Conservation (phyloP, 306 rosid species). For the Cicer cuneatum region DNA sequence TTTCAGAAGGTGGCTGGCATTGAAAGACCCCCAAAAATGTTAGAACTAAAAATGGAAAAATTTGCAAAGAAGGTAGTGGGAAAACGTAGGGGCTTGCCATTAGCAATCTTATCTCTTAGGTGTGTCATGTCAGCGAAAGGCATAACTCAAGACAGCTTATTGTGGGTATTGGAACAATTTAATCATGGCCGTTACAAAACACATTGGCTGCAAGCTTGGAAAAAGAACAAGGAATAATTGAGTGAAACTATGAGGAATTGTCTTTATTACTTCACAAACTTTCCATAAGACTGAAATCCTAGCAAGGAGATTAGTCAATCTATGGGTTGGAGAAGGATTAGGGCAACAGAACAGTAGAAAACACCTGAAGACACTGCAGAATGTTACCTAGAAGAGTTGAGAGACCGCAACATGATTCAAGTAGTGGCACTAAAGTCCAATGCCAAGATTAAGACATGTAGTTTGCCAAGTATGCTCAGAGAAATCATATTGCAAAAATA, state of each 20-base stretch:
- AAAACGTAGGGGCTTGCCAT: constrained; percentile 50
- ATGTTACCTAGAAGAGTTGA: constrained; percentile 18
- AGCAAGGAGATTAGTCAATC: constrained; percentile 47
- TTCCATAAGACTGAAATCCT: constrained; percentile 53
- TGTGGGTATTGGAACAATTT: constrained; percentile 18
- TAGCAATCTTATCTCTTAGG: constrained; percentile 39
- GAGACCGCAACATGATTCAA: constrained; percentile 44
- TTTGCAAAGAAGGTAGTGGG: constrained; percentile 36
- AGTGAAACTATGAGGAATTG: not conserved
- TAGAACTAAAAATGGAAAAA: constrained; percentile 20
- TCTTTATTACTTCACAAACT: constrained; percentile 44
- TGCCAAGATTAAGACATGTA: constrained; percentile 49
- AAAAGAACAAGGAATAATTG: not conserved
- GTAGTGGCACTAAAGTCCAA: constrained; percentile 42
- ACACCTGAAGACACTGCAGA: constrained; percentile 46
- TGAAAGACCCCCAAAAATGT: not conserved
- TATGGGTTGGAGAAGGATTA: constrained; percentile 54
- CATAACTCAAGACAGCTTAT: not conserved
- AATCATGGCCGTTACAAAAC: constrained; percentile 7
- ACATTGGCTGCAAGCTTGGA: constrained; percentile 35
- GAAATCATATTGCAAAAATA: constrained; percentile 13
- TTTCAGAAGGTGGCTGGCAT: constrained; percentile 41
- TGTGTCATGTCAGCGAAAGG: constrained; percentile 29
- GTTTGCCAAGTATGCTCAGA: constrained; percentile 39
- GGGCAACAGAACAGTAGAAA: not conserved